Percentiles rank a stretch among this genome's conserved stretches.
Evolutionary conservation across 2,329 filamentous ascomycete species (phyloP).

Genomic region (Diaporthe batatas): DNA sequence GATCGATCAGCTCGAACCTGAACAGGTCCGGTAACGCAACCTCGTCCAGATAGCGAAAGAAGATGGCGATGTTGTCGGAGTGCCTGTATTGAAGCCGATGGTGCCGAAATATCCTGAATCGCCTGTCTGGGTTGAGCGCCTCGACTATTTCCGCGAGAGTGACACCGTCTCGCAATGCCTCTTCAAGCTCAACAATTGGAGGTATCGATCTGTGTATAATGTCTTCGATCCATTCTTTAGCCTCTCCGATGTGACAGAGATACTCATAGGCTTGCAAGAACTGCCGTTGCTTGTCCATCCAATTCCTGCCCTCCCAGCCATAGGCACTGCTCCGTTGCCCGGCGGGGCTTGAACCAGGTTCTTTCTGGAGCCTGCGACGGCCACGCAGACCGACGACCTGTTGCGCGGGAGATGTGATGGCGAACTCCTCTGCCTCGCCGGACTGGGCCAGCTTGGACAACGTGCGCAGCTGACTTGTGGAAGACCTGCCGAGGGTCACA

Average conservation of each 20-base stretch:
- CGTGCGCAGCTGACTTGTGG: slow-evolving; percentile 89
- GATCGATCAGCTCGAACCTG: slow-evolving; percentile 94
- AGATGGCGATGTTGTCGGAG: slow-evolving; percentile 97
- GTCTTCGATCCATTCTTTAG: slow-evolving; percentile 98
- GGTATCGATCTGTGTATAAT: slow-evolving; percentile 88
- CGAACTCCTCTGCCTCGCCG: slow-evolving; percentile 82
- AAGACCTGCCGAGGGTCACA: slow-evolving; percentile 85
- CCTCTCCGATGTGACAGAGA: slow-evolving; percentile 97
- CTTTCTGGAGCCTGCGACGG: slow-evolving; percentile 83
- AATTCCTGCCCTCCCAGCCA: slow-evolving; percentile 86
- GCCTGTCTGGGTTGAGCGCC: slow-evolving; percentile 82
- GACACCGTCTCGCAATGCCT: slow-evolving; percentile 91
- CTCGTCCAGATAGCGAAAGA: slow-evolving; percentile 93
- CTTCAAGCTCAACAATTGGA: slow-evolving; percentile 92
- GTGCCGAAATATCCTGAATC: slow-evolving; percentile 86
- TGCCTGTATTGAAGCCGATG: slow-evolving; percentile 91
- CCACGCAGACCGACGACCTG: slow-evolving; percentile 92
- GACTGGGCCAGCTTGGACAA: slow-evolving; percentile 86
- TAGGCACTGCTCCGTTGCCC: slow-evolving; percentile 66
- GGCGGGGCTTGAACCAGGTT: slow-evolving; percentile 60
- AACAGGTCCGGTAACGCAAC: slow-evolving; percentile 95
- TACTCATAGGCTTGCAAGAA: slow-evolving; percentile 98
- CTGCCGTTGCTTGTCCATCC: slow-evolving; percentile 99
- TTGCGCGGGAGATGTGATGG: slow-evolving; percentile 80
- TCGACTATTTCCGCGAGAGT: slow-evolving; percentile 95